phyloP scores from a whole-genome alignment of 139 green algal species.

The Chlamydomonas applanata region DNA sequence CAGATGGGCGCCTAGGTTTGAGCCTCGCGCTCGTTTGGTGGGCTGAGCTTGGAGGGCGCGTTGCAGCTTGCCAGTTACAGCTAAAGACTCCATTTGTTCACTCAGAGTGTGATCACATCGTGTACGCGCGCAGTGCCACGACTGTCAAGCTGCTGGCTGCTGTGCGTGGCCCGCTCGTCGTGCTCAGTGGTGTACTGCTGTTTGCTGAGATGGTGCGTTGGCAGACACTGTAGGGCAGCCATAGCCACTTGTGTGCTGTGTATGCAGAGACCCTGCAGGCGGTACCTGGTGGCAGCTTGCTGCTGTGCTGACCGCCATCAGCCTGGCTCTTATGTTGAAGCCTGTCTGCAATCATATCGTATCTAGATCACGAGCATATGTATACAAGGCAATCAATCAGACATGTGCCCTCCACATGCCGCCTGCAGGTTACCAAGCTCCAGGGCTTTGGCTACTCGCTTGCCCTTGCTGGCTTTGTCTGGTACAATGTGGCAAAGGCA shows the following conservation, averaged over 20 bases:
- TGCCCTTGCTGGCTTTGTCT: not conserved
- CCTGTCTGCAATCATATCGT: too few species aligned
- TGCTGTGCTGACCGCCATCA: too few species aligned
- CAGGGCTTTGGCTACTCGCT: slow-evolving; percentile 3
- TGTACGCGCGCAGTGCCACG: slow-evolving; percentile 14
- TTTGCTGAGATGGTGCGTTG: slow-evolving; percentile 24
- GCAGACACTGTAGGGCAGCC: slow-evolving; percentile 10
- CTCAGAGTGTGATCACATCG: too few species aligned
- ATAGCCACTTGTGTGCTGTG: not conserved
- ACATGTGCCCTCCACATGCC: not conserved
- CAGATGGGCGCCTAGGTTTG: too few species aligned
- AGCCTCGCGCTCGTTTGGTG: too few species aligned
- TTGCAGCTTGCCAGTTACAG: too few species aligned
- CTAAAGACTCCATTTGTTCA: too few species aligned
- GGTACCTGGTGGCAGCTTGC: not conserved
- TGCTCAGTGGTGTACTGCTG: slow-evolving; percentile 31
- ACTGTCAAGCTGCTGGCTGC: slow-evolving; percentile 33
- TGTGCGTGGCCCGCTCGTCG: slow-evolving; percentile 32
- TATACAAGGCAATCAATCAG: too few species aligned
- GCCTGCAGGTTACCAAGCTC: not conserved
- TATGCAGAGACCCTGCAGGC: not conserved
- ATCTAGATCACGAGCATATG: too few species aligned
- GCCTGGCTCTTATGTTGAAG: too few species aligned
- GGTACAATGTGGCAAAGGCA: not conserved
- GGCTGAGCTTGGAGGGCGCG: too few species aligned